Conservation (phyloP, 768 basidiomycete species). For the Pluteus cervinus region DNA sequence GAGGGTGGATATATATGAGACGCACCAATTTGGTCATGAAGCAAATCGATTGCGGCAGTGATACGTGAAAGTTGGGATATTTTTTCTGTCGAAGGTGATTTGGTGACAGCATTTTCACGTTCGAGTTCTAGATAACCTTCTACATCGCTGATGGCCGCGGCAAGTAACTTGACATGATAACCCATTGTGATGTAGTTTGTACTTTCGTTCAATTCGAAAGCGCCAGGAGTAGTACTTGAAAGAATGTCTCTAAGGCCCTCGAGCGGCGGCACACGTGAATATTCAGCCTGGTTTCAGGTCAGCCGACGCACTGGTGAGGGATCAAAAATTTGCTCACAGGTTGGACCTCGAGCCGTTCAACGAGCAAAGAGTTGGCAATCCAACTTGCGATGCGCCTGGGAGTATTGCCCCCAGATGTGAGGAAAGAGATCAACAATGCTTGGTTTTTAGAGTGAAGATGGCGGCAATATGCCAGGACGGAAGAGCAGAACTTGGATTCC, state of each 20-base stretch:
- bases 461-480: no score
- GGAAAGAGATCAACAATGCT: conserved; percentile 40
- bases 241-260: conserved; percentile 44
- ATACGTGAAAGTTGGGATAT: conserved; percentile 44
- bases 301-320: conserved; percentile 7
- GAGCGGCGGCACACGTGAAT: conserved; percentile 44
- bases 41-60: conserved; percentile 37
- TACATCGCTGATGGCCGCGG: conserved; percentile 52
- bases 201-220: conserved; percentile 49
- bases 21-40: conserved; percentile 62
- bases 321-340: conserved; percentile 14
- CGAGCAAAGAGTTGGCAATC: conserved; percentile 47
- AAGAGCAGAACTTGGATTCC: no score
- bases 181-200: conserved; percentile 60
- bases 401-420: conserved; percentile 44
- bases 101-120: conserved; percentile 13
- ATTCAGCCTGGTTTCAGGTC: conserved; percentile 27
- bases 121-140: conserved; percentile 51
- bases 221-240: conserved; percentile 27
- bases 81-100: conserved; percentile 9
- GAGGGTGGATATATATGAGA: conserved; percentile 6
- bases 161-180: conserved; percentile 51
- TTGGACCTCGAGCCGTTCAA: conserved; percentile 16
- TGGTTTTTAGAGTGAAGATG: no score
- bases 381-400: conserved; percentile 51